phyloP scores from a whole-genome alignment of 495 filamentous ascomycete species.

The Usnea hakonensis region DNA sequence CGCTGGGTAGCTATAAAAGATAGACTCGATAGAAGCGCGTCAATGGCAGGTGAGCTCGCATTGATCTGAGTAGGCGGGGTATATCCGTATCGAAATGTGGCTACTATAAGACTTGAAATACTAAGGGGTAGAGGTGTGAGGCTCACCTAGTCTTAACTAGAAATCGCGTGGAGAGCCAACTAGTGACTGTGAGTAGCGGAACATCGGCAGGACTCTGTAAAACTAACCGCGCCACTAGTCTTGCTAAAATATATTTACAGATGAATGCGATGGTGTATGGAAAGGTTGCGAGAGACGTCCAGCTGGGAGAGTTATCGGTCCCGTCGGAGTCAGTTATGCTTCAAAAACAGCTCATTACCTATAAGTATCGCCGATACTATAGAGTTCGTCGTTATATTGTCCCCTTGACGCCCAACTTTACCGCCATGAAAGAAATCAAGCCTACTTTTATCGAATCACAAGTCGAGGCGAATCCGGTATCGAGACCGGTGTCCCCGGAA shows the following conservation, averaged over 20 bases:
- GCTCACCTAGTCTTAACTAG: not conserved
- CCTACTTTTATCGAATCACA: conserved; percentile 18
- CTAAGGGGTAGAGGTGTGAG: not conserved
- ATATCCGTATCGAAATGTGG: conserved; percentile 1
- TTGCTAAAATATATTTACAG: not conserved
- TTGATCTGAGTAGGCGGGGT: conserved; percentile 2
- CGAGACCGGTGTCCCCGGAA: conserved; percentile 59
- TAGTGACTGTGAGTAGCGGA: not conserved
- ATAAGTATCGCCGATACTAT: too few relatives aligned
- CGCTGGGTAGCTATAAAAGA: conserved; percentile 31
- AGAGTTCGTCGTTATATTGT: too few relatives aligned
- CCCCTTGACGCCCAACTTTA: too few relatives aligned
- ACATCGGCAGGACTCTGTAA: not conserved
- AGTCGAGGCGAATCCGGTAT: conserved; percentile 58
- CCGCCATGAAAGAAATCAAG: not conserved
- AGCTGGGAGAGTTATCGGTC: too few relatives aligned
- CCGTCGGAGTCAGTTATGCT: too few relatives aligned
- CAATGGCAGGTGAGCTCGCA: conserved; percentile 30
- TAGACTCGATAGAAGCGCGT: conserved; percentile 33
- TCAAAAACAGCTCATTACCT: too few relatives aligned
- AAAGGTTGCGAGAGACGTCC: conserved; percentile 3
- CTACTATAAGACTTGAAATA: not conserved
- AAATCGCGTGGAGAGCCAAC: not conserved
- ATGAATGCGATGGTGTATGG: not conserved
- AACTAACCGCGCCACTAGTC: not conserved